Conservation (phyloP, 2,329 filamentous ascomycete genomes). For the Lecanoromycetidae sp. region DNA sequence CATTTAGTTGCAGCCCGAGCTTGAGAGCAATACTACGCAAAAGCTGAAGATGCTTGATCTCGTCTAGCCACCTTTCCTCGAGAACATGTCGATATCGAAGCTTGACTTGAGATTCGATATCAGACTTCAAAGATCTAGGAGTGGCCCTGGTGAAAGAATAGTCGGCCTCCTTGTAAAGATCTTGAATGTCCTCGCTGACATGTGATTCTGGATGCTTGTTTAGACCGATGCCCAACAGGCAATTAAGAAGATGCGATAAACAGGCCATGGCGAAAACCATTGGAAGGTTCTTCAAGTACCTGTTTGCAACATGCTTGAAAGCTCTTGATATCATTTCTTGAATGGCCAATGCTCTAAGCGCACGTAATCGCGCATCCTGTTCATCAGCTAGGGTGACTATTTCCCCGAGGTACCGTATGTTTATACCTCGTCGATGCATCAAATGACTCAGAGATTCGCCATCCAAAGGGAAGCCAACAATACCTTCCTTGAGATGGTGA, state of each 20-base stretch:
- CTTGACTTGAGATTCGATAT: constrained; percentile 59
- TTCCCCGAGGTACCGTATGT: constrained; percentile 87
- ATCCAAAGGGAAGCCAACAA: constrained; percentile 97
- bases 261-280: constrained; percentile 68
- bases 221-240: constrained; percentile 64
- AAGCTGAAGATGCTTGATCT: constrained; percentile 65
- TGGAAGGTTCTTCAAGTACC: constrained; percentile 67
- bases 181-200: constrained; percentile 59
- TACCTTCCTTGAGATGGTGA: constrained; percentile 76
- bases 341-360: constrained; percentile 61
- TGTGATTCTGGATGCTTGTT: constrained; percentile 70
- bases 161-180: constrained; percentile 69
- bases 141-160: constrained; percentile 70
- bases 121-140: constrained; percentile 55
- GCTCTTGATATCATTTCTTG: constrained; percentile 93
- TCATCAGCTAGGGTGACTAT: constrained; percentile 57
- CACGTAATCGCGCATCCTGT: constrained; percentile 59
- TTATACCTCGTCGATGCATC: constrained; percentile 93
- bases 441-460: constrained; percentile 80
- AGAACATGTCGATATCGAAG: constrained; percentile 68
- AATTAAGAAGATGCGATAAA: constrained; percentile 82
- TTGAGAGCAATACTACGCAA: constrained; percentile 82
- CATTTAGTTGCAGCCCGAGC: constrained; percentile 75
- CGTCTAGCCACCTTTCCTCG: constrained; percentile 52
- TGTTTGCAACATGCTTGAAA: constrained; percentile 83